phyloP scores from a whole-genome alignment of 192 early-diverging fungal genomes.

The Lunasporangiospora selenospora region DNA sequence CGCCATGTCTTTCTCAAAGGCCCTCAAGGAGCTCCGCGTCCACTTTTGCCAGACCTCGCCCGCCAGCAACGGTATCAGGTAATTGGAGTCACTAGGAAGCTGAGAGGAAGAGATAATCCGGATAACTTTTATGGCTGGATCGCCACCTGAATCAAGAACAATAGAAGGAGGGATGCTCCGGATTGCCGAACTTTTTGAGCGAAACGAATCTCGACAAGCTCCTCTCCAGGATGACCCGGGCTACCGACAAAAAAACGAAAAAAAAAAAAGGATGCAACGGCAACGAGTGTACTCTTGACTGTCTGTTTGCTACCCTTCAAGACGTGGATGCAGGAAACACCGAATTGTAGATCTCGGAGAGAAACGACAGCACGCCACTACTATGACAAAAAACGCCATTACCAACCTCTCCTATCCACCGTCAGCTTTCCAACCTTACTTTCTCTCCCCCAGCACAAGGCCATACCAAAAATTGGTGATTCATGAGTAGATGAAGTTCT shows the following conservation, averaged over 20 bases:
- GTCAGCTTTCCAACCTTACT: no score
- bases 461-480: no score
- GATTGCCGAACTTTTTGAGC: not conserved
- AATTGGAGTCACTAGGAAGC: constrained; percentile 6
- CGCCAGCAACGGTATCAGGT: constrained; percentile 84
- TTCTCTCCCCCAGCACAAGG: no score
- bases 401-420: no score
- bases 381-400: no score
- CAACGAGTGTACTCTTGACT: no score
- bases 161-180: not conserved
- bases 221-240: not conserved
- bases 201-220: not conserved
- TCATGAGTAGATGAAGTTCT: no score
- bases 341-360: no score
- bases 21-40: constrained; percentile 88
- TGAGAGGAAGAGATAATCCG: not conserved
- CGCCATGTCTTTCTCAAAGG: constrained; percentile 61
- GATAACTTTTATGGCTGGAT: not conserved
- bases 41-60: constrained; percentile 86
- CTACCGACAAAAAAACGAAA: constrained; percentile 3
- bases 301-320: no score
- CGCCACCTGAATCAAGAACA: not conserved
- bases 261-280: no score
- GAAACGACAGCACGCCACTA: no score
- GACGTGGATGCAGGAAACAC: no score